phyloP scores from a whole-genome alignment of 768 basidiomycete species.

The Infundibulicybe gibba region DNA sequence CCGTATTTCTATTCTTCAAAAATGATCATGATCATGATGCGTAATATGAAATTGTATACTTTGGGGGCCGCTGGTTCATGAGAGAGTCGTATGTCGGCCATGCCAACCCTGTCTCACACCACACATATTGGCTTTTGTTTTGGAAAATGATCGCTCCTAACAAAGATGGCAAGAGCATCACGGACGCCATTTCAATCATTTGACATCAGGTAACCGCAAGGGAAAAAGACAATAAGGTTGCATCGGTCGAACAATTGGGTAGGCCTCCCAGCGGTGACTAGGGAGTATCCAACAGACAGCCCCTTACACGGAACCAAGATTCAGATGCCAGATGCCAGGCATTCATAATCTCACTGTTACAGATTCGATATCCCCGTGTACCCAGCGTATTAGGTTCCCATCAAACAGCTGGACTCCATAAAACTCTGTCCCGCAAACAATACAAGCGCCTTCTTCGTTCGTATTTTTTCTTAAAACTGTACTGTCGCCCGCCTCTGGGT shows the following conservation, averaged over 20 bases:
- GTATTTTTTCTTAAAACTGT: conserved; percentile 11
- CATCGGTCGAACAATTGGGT: conserved; percentile 31
- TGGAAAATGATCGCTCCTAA: too few relatives aligned
- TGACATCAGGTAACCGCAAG: conserved; percentile 11
- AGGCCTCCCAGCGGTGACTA: conserved; percentile 7
- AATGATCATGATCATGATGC: too few relatives aligned
- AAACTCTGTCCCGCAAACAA: neutral
- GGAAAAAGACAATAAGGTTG: conserved; percentile 39
- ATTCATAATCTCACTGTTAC: conserved; percentile 4
- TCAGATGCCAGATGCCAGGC: conserved; percentile 5
- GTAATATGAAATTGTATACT: too few relatives aligned
- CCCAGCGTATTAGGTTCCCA: conserved; percentile 16
- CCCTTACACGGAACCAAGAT: conserved; percentile 14
- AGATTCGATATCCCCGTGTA: conserved; percentile 13
- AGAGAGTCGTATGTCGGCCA: too few relatives aligned
- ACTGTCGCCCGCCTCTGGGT: conserved; percentile 19
- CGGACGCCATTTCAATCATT: too few relatives aligned
- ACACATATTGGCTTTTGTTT: too few relatives aligned
- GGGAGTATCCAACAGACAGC: conserved; percentile 1
- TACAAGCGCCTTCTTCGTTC: conserved; percentile 5
- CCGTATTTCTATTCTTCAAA: too few relatives aligned
- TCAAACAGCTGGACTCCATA: conserved; percentile 2
- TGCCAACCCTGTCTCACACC: too few relatives aligned
- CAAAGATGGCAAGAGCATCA: too few relatives aligned
- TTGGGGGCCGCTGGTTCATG: too few relatives aligned